A percentile compares a stretch with the other conserved stretches of the same genome.
Evolutionary conservation across 2,329 filamentous ascomycete genomes (phyloP).

Genomic region (Botrytis porri): DNA sequence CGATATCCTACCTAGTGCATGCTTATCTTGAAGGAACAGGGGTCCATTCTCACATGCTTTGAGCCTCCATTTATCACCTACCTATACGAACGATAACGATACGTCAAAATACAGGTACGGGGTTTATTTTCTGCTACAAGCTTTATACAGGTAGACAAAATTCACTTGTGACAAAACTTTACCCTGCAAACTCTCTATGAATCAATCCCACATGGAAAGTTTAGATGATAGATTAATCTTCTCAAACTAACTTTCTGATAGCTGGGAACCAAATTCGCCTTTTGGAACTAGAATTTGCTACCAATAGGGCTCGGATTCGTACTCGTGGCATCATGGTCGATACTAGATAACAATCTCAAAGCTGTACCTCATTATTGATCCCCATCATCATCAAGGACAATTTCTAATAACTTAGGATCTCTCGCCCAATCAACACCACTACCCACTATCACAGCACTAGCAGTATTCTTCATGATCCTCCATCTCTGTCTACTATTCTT

Average conservation of each 20-base stretch:
- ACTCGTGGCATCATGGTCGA: neutral
- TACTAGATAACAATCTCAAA: neutral
- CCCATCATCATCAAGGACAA: constrained; percentile 68
- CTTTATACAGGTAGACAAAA: neutral
- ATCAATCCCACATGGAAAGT: neutral
- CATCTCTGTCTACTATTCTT: constrained; percentile 63
- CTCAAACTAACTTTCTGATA: neutral
- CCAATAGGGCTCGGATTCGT: neutral
- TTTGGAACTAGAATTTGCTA: too few species aligned
- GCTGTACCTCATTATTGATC: constrained; percentile 37
- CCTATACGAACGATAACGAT: neutral
- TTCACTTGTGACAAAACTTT: neutral
- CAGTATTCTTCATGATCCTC: constrained; percentile 73
- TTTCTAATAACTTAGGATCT: constrained; percentile 62
- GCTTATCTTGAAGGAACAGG: constrained; percentile 5
- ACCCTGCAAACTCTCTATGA: neutral
- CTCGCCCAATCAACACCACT: constrained; percentile 80
- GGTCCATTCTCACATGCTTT: neutral
- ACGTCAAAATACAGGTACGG: neutral
- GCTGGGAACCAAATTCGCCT: neutral
- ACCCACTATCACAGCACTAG: constrained; percentile 74
- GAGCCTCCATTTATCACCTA: neutral
- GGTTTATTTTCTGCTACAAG: neutral
- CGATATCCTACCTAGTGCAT: neutral
- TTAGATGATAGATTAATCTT: neutral